phyloP scores from a whole-genome alignment of 176 grass and related monocot genomes.

The Saccharum officinarum region DNA sequence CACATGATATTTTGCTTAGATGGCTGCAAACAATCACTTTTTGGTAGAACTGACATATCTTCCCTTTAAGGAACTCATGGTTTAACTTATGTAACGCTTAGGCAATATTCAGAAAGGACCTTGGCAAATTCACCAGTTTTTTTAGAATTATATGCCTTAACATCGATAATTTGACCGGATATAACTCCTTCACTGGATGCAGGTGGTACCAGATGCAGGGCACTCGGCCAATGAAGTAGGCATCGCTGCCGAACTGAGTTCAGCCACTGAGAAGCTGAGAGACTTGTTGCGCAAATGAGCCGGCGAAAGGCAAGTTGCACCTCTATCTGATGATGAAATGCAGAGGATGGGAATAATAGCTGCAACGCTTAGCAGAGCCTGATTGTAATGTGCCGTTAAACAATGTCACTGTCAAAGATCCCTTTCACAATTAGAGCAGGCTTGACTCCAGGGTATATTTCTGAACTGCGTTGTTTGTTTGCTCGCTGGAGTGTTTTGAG shows the following conservation, averaged over 20 bases:
- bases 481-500: neutral
- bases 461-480: no score
- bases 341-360: neutral
- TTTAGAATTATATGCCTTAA: neutral
- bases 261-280: constrained; percentile 81
- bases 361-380: neutral
- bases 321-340: neutral
- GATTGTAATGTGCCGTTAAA: neutral
- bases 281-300: constrained; percentile 46
- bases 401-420: neutral
- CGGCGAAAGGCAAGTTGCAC: neutral
- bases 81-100: neutral
- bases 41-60: neutral
- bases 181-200: neutral
- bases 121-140: neutral
- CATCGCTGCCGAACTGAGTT: constrained; percentile 62
- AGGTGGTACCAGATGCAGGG: constrained; percentile 88
- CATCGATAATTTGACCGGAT: neutral
- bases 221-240: constrained; percentile 91
- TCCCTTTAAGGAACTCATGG: no score
- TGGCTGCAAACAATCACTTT: neutral
- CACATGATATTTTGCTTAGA: neutral
- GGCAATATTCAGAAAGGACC: neutral
- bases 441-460: neutral
- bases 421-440: neutral